Conservation (phyloP, 108 stramenopile species). For the Tribonema minus region DNA sequence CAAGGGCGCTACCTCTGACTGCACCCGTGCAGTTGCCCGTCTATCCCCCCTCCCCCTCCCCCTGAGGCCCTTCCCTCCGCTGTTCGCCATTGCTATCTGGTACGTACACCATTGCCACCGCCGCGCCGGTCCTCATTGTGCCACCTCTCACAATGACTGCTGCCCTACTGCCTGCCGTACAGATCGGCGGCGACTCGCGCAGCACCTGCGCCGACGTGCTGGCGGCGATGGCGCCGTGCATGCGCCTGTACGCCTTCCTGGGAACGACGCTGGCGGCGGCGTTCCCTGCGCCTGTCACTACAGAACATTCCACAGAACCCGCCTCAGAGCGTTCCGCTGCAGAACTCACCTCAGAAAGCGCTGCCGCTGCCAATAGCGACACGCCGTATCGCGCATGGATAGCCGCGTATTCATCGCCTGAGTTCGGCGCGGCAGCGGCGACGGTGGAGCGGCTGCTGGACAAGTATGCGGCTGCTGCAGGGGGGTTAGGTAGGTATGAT, state of each 20-base stretch:
- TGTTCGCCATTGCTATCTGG: too few relatives aligned
- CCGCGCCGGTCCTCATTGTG: not conserved
- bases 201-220: conserved; percentile 3
- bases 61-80: not conserved
- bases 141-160: not conserved
- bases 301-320: too few relatives aligned
- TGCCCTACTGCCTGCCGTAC: not conserved
- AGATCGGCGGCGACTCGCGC: not conserved
- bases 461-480: not conserved
- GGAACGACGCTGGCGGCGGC: not conserved
- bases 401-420: not conserved
- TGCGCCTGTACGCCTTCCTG: conserved; percentile 14
- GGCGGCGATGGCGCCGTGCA: conserved; percentile 12
- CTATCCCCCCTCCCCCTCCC: not conserved
- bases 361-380: not conserved
- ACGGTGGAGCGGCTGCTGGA: not conserved
- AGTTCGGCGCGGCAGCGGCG: not conserved
- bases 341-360: too few relatives aligned
- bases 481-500: not conserved
- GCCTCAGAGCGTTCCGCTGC: too few relatives aligned
- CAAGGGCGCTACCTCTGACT: not conserved
- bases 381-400: not conserved
- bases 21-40: not conserved
- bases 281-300: not conserved
- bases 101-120: not conserved